Conservation (phyloP, 1,284 basidiomycete genomes). For the Kwoniella shivajii region DNA sequence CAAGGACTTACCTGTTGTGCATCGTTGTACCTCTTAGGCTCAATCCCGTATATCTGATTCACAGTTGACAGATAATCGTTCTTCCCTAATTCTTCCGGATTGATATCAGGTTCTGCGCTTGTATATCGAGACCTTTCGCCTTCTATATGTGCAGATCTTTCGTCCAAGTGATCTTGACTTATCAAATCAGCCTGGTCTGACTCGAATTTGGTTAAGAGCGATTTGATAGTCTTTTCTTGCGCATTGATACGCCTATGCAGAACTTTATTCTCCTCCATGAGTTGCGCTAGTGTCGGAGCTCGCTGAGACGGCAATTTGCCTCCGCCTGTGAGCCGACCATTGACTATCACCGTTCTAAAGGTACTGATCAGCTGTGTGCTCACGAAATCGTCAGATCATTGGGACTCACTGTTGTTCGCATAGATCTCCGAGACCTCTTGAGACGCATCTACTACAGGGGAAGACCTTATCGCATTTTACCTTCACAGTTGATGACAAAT, state of each 20-base stretch:
- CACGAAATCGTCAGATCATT: not conserved
- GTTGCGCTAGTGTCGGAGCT: slow-evolving; percentile 16
- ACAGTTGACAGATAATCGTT: slow-evolving; percentile 4
- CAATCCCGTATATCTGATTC: slow-evolving; percentile 4
- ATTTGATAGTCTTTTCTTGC: slow-evolving; percentile 20
- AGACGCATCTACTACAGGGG: slow-evolving; percentile 22
- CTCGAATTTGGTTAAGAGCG: not conserved
- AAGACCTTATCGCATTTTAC: slow-evolving; percentile 27
- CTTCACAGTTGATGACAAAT: slow-evolving; percentile 2
- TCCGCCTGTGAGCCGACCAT: slow-evolving; percentile 15
- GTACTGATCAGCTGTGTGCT: not conserved
- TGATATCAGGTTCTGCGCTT: not conserved
- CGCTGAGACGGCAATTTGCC: not conserved
- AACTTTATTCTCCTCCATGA: slow-evolving; percentile 23
- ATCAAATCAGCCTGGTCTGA: not conserved
- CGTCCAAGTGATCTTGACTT: not conserved
- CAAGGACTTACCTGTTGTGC: not conserved
- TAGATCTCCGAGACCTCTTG: slow-evolving; percentile 21
- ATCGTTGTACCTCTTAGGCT: not conserved
- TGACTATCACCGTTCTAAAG: slow-evolving; percentile 20
- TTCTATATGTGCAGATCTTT: not conserved
- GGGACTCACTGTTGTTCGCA: slow-evolving; percentile 25
- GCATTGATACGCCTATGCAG: slow-evolving; percentile 16
- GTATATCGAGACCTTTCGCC: not conserved
- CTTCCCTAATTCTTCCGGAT: not conserved